Conservation (phyloP, 768 basidiomycete species). For the Lentinus brumalis region DNA sequence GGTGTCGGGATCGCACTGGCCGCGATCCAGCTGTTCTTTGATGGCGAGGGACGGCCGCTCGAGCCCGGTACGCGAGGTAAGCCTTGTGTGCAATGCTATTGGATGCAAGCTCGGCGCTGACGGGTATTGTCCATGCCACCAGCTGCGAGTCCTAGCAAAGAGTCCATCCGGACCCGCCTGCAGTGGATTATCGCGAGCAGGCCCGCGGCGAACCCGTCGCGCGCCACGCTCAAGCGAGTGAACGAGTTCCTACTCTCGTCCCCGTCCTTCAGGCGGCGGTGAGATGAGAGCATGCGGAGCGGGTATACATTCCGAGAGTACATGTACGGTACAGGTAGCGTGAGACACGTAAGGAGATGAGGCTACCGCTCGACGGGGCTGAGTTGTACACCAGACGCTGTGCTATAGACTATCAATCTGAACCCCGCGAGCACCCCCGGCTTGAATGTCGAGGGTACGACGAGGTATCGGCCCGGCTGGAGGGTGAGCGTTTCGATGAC, state of each 20-base stretch:
- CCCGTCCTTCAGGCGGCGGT: slow-evolving; percentile 20
- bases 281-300: background rate
- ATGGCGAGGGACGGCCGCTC: slow-evolving; percentile 44
- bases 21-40: slow-evolving; percentile 60
- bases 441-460: slow-evolving; percentile 76
- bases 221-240: slow-evolving; percentile 76
- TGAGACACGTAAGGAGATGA: background rate
- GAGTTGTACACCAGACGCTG: slow-evolving; percentile 7
- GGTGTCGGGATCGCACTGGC: slow-evolving; percentile 66
- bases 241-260: slow-evolving; percentile 71
- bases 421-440: slow-evolving; percentile 59
- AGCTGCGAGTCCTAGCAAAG: slow-evolving; percentile 47
- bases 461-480: slow-evolving; percentile 64
- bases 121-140: background rate
- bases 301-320: too few species aligned
- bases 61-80: background rate
- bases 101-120: background rate
- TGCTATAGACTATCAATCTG: slow-evolving; percentile 55
- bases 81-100: background rate
- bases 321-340: too few species aligned
- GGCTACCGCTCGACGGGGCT: background rate
- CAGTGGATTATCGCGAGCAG: slow-evolving; percentile 84
- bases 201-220: slow-evolving; percentile 80
- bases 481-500: slow-evolving; percentile 54
- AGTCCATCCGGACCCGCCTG: slow-evolving; percentile 67